These are phyloP conservation scores for Coffea canephora DNA, from an alignment of 257 asterid genomes.

Conservation along the genomic window DNA sequence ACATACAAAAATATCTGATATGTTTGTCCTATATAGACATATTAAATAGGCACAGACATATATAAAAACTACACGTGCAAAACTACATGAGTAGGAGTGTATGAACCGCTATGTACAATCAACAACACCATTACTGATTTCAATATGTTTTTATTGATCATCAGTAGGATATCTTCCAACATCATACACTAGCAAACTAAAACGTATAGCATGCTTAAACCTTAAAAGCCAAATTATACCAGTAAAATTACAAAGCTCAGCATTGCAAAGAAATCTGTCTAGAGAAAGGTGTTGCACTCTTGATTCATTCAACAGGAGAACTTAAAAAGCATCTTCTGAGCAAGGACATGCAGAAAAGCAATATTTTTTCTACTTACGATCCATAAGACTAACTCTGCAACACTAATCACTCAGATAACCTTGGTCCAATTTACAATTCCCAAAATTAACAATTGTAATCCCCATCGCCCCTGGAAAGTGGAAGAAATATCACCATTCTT, in stretches of 20 bases:
- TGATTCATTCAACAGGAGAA: neutral
- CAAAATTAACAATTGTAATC: neutral
- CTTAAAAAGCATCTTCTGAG: too few species aligned
- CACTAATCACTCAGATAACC: neutral
- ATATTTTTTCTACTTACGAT: neutral
- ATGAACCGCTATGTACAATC: neutral
- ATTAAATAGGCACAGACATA: neutral
- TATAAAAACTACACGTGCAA: neutral
- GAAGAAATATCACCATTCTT: neutral
- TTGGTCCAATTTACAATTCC: neutral
- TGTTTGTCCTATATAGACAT: neutral
- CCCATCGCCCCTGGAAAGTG: too few species aligned
- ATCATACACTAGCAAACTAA: neutral
- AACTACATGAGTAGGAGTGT: neutral
- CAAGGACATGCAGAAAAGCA: neutral
- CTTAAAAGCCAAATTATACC: neutral
- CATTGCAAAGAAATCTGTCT: neutral
- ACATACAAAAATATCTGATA: neutral
- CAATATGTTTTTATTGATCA: neutral
- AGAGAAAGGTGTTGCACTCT: neutral
- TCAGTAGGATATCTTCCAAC: too few species aligned
- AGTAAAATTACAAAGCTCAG: neutral
- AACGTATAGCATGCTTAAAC: neutral
- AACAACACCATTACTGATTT: neutral
- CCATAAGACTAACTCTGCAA: neutral